Conservation (phyloP, 192 early-diverging fungal species). For the Coemansia sp. region DNA sequence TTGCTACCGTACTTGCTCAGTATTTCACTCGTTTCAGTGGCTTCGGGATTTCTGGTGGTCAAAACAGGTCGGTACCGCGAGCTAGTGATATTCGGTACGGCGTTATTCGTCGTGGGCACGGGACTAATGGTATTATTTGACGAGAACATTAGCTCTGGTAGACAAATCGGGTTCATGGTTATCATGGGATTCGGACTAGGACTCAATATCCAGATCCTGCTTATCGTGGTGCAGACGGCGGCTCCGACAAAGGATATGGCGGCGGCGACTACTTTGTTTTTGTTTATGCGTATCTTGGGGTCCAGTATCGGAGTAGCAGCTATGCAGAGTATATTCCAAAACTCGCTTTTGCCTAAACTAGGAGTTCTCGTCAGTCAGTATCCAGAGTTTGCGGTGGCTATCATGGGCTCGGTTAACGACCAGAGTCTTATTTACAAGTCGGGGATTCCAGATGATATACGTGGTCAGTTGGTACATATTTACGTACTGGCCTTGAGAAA, state of each 20-base stretch:
- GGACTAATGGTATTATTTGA: slow-evolving; percentile 62
- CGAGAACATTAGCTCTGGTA: slow-evolving; percentile 48
- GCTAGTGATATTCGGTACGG: slow-evolving; percentile 58
- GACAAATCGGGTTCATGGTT: slow-evolving; percentile 57
- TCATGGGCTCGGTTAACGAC: slow-evolving; percentile 31
- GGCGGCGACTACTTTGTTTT: slow-evolving; percentile 60
- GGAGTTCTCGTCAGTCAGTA: slow-evolving; percentile 1
- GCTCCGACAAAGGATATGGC: slow-evolving; percentile 62
- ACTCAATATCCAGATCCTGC: slow-evolving; percentile 58
- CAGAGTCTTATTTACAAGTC: slow-evolving; percentile 33
- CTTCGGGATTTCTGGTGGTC: slow-evolving; percentile 53
- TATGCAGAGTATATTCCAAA: slow-evolving; percentile 59
- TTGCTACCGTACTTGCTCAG: slow-evolving; percentile 63
- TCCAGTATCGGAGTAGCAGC: slow-evolving; percentile 61
- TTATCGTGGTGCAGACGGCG: slow-evolving; percentile 67
- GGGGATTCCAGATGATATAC: slow-evolving; percentile 37
- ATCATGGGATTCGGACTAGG: slow-evolving; percentile 61
- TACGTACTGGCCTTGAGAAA: slow-evolving; percentile 59
- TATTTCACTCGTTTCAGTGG: slow-evolving; percentile 57
- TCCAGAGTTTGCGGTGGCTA: slow-evolving; percentile 16
- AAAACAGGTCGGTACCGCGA: slow-evolving; percentile 54
- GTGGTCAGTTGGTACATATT: slow-evolving; percentile 28
- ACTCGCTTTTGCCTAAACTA: slow-evolving; percentile 30
- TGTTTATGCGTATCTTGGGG: slow-evolving; percentile 67
- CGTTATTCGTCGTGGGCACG: slow-evolving; percentile 53